phyloP scores from a whole-genome alignment of 306 rosid species.

The Gastrolobium villosum region DNA sequence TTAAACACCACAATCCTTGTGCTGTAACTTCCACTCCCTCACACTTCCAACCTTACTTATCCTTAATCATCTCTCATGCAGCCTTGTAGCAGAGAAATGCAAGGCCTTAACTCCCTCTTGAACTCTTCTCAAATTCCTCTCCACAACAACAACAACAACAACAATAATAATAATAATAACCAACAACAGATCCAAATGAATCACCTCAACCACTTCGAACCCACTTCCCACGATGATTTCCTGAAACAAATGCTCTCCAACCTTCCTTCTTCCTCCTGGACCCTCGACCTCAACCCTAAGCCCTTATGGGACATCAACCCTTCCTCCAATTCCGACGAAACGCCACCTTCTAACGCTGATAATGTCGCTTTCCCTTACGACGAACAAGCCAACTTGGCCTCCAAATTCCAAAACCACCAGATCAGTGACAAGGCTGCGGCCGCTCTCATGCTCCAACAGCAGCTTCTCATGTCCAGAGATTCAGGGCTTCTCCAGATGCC shows the following conservation, averaged over 20 bases:
- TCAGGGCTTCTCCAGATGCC: constrained; percentile 67
- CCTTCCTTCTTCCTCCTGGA: constrained; percentile 71
- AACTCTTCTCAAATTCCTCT: constrained; percentile 63
- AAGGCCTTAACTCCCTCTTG: constrained; percentile 66
- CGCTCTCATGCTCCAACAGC: constrained; percentile 84
- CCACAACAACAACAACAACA: constrained; percentile 57
- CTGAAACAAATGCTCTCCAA: constrained; percentile 90
- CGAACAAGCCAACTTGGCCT: constrained; percentile 63
- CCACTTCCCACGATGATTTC: constrained; percentile 80
- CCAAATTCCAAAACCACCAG: constrained; percentile 85
- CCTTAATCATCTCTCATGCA: constrained; percentile 53
- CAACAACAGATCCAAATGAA: constrained; percentile 55
- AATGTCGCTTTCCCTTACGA: constrained; percentile 61
- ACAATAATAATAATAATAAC: background rate
- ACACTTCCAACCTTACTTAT: background rate
- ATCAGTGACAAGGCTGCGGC: constrained; percentile 65
- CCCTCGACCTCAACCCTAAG: constrained; percentile 55
- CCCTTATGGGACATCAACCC: constrained; percentile 65
- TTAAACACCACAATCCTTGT: background rate
- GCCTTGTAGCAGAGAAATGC: constrained; percentile 78
- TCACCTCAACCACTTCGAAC: constrained; percentile 56
- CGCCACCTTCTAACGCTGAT: constrained; percentile 39
- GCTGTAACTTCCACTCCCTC: background rate
- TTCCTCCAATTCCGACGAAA: constrained; percentile 47
- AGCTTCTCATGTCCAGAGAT: constrained; percentile 69